Percentiles rank a stretch among this genome's conserved stretches.
These are phyloP conservation scores for Colletotrichum sp. DNA, from an alignment of 2,329 filamentous ascomycete species.

Conservation along the genomic window DNA sequence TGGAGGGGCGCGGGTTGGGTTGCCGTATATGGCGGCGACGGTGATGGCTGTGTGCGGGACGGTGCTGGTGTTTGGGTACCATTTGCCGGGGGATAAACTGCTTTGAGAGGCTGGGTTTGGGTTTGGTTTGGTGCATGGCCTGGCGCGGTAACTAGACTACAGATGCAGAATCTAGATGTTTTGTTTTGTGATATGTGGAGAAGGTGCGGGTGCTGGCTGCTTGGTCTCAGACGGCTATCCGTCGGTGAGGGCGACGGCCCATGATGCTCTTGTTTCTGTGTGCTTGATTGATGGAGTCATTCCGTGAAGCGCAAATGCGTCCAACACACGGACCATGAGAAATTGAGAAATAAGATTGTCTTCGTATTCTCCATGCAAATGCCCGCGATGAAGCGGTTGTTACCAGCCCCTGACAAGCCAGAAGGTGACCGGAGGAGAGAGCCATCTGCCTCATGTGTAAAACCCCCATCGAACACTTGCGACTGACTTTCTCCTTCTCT, in stretches of 20 bases:
- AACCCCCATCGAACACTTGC: neutral
- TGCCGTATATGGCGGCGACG: slow-evolving; percentile 51
- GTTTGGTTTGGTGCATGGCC: neutral
- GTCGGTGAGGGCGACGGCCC: neutral
- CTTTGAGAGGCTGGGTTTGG: neutral
- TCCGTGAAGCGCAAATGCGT: neutral
- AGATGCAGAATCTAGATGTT: neutral
- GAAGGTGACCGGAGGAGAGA: neutral
- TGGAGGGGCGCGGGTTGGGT: slow-evolving; percentile 52
- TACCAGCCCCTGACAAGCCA: neutral
- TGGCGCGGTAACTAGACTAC: neutral
- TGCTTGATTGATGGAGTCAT: neutral
- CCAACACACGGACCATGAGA: neutral
- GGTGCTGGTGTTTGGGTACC: slow-evolving; percentile 33
- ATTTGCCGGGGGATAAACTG: slow-evolving; percentile 25
- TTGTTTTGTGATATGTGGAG: neutral
- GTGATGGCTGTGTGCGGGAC: slow-evolving; percentile 33
- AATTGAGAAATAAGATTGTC: neutral
- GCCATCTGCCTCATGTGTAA: neutral
- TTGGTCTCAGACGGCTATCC: neutral
- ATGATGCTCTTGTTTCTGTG: neutral
- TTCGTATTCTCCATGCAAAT: neutral
- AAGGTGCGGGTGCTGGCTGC: neutral
- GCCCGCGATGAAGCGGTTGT: neutral
- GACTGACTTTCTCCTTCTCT: neutral